phyloP scores from a whole-genome alignment of 1,284 basidiomycete species.

The Amylostereum chailletii region DNA sequence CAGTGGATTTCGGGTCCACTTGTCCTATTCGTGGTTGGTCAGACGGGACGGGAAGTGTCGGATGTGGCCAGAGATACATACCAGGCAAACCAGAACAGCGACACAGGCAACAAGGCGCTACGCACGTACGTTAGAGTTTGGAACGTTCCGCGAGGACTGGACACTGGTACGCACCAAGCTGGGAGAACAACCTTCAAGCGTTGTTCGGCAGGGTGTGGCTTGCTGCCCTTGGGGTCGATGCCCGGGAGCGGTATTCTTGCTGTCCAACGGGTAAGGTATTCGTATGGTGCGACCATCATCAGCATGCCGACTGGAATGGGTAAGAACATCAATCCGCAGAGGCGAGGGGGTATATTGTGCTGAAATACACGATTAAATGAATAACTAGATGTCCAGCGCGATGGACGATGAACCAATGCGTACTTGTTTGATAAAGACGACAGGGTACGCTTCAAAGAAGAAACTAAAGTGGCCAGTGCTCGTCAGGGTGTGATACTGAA shows the following conservation, averaged over 20 bases:
- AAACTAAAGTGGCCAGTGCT: constrained; percentile 9
- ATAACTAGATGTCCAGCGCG: too few species aligned
- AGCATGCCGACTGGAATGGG: constrained; percentile 15
- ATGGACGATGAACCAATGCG: neutral
- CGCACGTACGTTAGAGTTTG: neutral
- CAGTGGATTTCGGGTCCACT: constrained; percentile 18
- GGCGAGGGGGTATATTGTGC: constrained; percentile 15
- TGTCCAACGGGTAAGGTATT: constrained; percentile 5
- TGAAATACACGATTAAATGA: neutral
- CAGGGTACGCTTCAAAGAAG: constrained; percentile 21
- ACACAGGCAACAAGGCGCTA: constrained; percentile 16
- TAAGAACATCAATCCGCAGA: constrained; percentile 15
- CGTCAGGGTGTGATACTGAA: neutral
- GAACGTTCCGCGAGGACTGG: neutral
- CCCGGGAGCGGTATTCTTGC: constrained; percentile 12
- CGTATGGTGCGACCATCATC: constrained; percentile 6
- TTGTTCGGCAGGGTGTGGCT: constrained; percentile 10
- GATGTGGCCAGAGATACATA: constrained; percentile 4
- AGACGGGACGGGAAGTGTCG: neutral
- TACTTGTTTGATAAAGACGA: constrained; percentile 18
- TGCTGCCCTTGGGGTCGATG: constrained; percentile 10
- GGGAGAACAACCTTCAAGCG: constrained; percentile 11
- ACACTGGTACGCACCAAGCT: constrained; percentile 6
- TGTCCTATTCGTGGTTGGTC: constrained; percentile 13
- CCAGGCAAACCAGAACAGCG: constrained; percentile 24